phyloP scores from a whole-genome alignment of 768 basidiomycete species.

The Lepiota venenata region DNA sequence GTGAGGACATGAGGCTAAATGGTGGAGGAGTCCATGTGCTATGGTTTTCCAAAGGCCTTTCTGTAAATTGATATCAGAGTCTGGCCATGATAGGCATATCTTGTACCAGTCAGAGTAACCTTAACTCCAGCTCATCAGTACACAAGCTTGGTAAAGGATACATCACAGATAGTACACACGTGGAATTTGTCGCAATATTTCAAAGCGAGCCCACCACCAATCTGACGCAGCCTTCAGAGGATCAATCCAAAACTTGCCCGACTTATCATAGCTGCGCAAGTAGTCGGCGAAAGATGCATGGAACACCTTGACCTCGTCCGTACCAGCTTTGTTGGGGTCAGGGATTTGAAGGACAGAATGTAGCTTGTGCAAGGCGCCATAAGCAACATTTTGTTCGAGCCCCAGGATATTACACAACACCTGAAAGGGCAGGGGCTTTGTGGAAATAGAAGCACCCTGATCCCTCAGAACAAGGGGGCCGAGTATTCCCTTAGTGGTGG shows the following conservation, averaged over 20 bases:
- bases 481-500: background rate
- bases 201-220: background rate
- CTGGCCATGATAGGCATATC: no score
- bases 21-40: no score
- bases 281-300: slow-evolving; percentile 1
- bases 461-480: background rate
- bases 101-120: background rate
- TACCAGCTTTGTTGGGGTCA: background rate
- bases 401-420: background rate
- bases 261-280: background rate
- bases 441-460: background rate
- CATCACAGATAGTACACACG: background rate
- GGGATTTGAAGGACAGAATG: slow-evolving; percentile 3
- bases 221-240: background rate
- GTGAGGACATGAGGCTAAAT: no score
- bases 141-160: no score
- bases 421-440: background rate
- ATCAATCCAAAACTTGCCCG: background rate
- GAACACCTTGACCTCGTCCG: background rate
- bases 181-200: background rate
- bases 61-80: no score
- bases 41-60: no score
- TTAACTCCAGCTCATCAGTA: background rate
- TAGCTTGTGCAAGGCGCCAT: background rate
- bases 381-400: background rate